phyloP scores from a whole-genome alignment of 306 rosid species.

The Cucumis melo region DNA sequence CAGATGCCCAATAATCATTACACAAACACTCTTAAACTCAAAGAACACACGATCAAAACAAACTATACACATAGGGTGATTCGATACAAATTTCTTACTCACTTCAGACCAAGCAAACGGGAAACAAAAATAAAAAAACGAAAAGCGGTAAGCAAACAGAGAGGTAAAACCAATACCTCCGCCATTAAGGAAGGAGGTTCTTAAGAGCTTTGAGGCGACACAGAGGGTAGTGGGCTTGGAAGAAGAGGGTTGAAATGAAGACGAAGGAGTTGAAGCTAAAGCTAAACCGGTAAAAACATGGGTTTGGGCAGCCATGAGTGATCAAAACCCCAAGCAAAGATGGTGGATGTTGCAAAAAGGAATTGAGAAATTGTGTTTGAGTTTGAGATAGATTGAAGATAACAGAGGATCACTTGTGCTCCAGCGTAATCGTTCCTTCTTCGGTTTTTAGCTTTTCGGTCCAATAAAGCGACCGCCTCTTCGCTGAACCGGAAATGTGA shows the following conservation, averaged over 20 bases:
- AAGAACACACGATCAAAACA: not conserved
- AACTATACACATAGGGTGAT: not conserved
- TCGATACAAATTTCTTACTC: not conserved
- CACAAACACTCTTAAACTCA: not conserved
- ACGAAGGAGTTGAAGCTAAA: conserved; percentile 26
- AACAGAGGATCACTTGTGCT: not conserved
- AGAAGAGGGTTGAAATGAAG: conserved; percentile 35
- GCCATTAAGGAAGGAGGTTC: conserved; percentile 41
- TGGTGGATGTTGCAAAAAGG: not conserved
- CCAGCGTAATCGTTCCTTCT: not conserved
- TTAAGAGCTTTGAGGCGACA: conserved; percentile 35
- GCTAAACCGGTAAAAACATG: conserved; percentile 48
- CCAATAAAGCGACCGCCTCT: not conserved
- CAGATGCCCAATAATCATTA: not conserved
- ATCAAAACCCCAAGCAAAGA: not conserved
- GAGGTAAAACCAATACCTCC: not conserved
- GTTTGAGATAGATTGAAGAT: not conserved
- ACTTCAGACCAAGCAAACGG: not conserved
- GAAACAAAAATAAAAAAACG: not conserved
- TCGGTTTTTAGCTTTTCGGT: not conserved
- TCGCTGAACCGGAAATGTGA: not conserved
- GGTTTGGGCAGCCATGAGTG: conserved; percentile 49
- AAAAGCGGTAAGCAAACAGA: not conserved
- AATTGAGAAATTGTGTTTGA: not conserved
- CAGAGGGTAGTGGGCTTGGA: conserved; percentile 24